Evolutionary conservation across 257 asterid species (phyloP).

Genomic region (Leonotis leonurus): DNA sequence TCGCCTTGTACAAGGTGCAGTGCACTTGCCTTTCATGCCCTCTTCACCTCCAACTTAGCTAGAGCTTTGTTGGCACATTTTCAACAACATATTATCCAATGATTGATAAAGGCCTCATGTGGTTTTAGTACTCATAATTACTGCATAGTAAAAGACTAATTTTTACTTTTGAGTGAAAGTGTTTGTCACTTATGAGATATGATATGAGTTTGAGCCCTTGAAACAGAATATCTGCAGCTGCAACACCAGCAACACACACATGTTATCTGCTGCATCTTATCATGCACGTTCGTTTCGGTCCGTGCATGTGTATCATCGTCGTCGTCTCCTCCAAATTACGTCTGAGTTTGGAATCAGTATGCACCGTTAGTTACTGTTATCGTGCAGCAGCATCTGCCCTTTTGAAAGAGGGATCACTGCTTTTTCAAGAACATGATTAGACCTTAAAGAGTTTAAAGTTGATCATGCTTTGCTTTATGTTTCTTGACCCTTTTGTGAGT

Average conservation of each 20-base stretch:
- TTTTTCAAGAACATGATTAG: conserved; percentile 8
- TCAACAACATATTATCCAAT: background rate
- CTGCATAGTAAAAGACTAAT: background rate
- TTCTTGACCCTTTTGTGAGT: background rate
- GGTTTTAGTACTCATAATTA: background rate
- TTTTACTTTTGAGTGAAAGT: background rate
- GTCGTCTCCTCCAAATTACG: conserved; percentile 3
- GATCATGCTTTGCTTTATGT: background rate
- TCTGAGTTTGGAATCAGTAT: conserved; percentile 12
- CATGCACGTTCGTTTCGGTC: background rate
- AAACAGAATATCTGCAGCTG: conserved; percentile 20
- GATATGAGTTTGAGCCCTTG: conserved; percentile 11
- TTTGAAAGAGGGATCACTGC: background rate
- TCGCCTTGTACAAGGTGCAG: background rate
- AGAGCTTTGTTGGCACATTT: background rate
- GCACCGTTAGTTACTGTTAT: conserved; percentile 19
- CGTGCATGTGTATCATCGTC: background rate
- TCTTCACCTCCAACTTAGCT: background rate
- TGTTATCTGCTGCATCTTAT: conserved; percentile 3
- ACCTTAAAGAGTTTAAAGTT: background rate
- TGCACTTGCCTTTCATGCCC: background rate
- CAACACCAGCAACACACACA: background rate
- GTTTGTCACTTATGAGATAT: conserved; percentile 1
- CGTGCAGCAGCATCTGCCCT: conserved; percentile 14
- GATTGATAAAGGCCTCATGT: background rate